Evolutionary conservation across 352 stramenopile species (phyloP).

Genomic region (Pythium sukuiense): DNA sequence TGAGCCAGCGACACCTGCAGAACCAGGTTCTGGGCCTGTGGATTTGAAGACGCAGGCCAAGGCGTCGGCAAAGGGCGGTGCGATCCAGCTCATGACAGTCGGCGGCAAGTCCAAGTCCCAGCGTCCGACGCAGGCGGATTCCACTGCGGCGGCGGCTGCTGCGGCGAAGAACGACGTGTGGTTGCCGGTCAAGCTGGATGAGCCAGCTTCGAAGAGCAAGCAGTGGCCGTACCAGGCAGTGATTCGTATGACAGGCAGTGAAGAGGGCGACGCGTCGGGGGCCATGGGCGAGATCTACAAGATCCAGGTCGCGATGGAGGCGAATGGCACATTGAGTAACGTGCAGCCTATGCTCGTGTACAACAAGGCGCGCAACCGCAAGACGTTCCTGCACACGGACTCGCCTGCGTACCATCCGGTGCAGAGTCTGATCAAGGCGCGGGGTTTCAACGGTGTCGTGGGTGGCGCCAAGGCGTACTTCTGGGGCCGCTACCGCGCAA

Average conservation of each 20-base stretch:
- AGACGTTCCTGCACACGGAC: slow-evolving; percentile 86
- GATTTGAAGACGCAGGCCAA: slow-evolving; percentile 23
- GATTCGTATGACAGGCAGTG: slow-evolving; percentile 81
- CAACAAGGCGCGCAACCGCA: slow-evolving; percentile 84
- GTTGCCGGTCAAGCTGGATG: slow-evolving; percentile 83
- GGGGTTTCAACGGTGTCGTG: slow-evolving; percentile 59
- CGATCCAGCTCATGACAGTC: slow-evolving; percentile 83
- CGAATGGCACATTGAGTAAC: slow-evolving; percentile 57
- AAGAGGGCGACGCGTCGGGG: slow-evolving; percentile 67
- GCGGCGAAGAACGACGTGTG: slow-evolving; percentile 44
- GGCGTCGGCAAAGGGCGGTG: slow-evolving; percentile 28
- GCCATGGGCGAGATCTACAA: slow-evolving; percentile 89
- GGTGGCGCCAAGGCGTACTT: slow-evolving; percentile 86
- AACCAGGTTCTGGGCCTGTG: not conserved
- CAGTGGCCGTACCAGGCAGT: slow-evolving; percentile 84
- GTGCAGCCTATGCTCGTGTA: slow-evolving; percentile 88
- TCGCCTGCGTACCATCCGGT: slow-evolving; percentile 75
- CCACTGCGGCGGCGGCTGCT: not conserved
- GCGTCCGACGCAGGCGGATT: slow-evolving; percentile 19
- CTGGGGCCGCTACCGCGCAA: slow-evolving; percentile 83
- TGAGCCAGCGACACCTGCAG: not conserved
- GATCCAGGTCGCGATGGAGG: slow-evolving; percentile 82
- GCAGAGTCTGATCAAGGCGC: slow-evolving; percentile 54
- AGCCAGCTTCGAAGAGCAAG: slow-evolving; percentile 71
- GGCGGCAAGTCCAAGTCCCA: slow-evolving; percentile 75